Percentiles rank a stretch among this genome's conserved stretches.
Conservation (phyloP, 106 monocot species). For the Allium cepa region DNA sequence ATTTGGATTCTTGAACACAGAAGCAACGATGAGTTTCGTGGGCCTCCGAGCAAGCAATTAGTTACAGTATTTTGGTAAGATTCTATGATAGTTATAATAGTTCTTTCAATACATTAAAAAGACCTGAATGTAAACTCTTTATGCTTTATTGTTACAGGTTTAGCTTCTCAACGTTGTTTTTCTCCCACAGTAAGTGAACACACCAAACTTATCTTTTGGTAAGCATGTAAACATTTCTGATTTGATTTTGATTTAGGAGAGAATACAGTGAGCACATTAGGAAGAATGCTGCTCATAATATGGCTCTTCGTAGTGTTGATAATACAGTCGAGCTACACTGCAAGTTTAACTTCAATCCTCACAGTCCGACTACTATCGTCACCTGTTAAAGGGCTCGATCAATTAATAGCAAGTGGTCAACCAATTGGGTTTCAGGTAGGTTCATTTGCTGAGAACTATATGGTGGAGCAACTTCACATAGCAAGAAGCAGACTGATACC, state of each 20-base stretch:
- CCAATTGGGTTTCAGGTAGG: slow-evolving; percentile 84
- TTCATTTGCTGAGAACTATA: slow-evolving; percentile 68
- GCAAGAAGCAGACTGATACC: slow-evolving; percentile 44
- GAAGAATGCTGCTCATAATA: slow-evolving; percentile 42
- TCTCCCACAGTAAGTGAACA: slow-evolving; percentile 60
- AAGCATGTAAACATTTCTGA: too few species aligned
- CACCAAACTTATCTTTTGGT: too few species aligned
- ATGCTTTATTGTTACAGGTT: slow-evolving; percentile 44
- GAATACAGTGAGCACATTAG: slow-evolving; percentile 45
- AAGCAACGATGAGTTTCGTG: slow-evolving; percentile 76
- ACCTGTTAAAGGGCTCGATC: slow-evolving; percentile 53
- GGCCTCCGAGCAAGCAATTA: slow-evolving; percentile 61
- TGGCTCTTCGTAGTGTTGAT: slow-evolving; percentile 73
- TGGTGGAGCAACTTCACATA: slow-evolving; percentile 52
- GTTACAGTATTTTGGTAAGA: slow-evolving; percentile 54
- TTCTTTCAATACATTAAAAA: neutral
- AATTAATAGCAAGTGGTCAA: slow-evolving; percentile 39
- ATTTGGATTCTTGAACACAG: slow-evolving; percentile 87
- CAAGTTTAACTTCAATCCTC: slow-evolving; percentile 65
- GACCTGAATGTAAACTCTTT: neutral
- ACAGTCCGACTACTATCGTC: slow-evolving; percentile 57
- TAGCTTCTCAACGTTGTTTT: slow-evolving; percentile 81
- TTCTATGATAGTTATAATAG: neutral
- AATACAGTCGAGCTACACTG: slow-evolving; percentile 68
- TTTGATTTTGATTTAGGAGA: slow-evolving; percentile 27